phyloP scores from a whole-genome alignment of 2,329 filamentous ascomycete species.

The Colletotrichum gloeosporioides region DNA sequence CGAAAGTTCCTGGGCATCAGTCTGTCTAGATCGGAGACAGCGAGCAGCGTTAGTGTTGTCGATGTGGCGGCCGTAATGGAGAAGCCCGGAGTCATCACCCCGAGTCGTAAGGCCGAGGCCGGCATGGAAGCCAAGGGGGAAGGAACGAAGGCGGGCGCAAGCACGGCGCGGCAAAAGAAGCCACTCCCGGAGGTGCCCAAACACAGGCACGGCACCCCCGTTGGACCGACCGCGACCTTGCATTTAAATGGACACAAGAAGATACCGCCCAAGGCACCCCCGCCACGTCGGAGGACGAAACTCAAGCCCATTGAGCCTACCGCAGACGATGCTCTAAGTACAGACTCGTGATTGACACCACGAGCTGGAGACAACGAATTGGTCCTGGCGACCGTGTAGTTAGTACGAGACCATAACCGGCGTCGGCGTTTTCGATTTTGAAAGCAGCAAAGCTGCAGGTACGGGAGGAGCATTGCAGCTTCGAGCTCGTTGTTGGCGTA shows the following conservation, averaged over 20 bases:
- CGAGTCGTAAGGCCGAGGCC: constrained; percentile 62
- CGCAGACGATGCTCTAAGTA: background rate
- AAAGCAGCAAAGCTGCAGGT: background rate
- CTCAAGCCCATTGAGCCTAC: constrained; percentile 32
- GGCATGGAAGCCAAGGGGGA: constrained; percentile 29
- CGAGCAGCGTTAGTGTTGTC: constrained; percentile 76
- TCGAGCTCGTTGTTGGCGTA: background rate
- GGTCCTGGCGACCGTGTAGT: background rate
- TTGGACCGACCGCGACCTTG: constrained; percentile 36
- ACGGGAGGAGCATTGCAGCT: background rate
- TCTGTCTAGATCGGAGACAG: constrained; percentile 67
- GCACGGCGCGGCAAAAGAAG: constrained; percentile 44
- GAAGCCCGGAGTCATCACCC: constrained; percentile 82
- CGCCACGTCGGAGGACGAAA: constrained; percentile 50
- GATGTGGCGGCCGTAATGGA: constrained; percentile 82
- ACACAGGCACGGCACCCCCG: constrained; percentile 59
- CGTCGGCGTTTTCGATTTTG: background rate
- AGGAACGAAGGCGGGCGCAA: constrained; percentile 22
- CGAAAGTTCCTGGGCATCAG: constrained; percentile 74
- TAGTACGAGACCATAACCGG: background rate
- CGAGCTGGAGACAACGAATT: background rate
- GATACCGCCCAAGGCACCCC: constrained; percentile 50
- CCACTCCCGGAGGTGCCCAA: constrained; percentile 60
- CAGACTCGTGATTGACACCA: background rate
- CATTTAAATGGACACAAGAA: constrained; percentile 42